Evolutionary conservation across 768 basidiomycete species (phyloP).

Genomic region (Arthromyces matolae): DNA sequence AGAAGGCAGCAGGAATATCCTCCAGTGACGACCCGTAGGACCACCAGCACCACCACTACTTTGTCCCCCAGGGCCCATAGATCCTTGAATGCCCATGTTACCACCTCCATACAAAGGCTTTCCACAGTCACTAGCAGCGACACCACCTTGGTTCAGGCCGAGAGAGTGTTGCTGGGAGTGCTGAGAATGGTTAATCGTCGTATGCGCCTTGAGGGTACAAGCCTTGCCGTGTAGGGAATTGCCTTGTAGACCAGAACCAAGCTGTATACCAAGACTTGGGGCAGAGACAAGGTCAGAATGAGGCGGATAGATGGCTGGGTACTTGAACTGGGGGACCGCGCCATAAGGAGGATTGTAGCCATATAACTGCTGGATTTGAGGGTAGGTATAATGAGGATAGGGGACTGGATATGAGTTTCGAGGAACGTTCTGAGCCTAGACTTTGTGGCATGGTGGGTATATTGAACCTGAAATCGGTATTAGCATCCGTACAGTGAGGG

Average conservation of each 20-base stretch:
- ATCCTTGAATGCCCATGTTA: slow-evolving; percentile 59
- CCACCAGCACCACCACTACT: slow-evolving; percentile 36
- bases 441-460: slow-evolving; percentile 66
- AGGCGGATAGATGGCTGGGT: slow-evolving; percentile 70
- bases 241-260: slow-evolving; percentile 47
- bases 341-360: slow-evolving; percentile 56
- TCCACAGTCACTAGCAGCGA: slow-evolving; percentile 40
- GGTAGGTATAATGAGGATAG: slow-evolving; percentile 57
- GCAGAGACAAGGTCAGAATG: slow-evolving; percentile 67
- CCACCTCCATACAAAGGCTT: slow-evolving; percentile 45
- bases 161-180: slow-evolving; percentile 52
- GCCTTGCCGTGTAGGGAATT: slow-evolving; percentile 60
- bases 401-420: no score
- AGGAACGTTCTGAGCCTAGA: no score
- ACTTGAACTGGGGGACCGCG: slow-evolving; percentile 67
- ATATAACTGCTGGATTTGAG: slow-evolving; percentile 71
- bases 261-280: slow-evolving; percentile 64
- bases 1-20: no score
- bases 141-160: slow-evolving; percentile 38
- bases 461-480: no score
- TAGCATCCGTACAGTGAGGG: no score
- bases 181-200: slow-evolving; percentile 43
- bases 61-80: slow-evolving; percentile 59
- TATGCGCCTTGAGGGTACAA: slow-evolving; percentile 57
- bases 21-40: no score